Base-by-base conservation (phyloP, 495 filamentous ascomycete genomes). In the Neurospora hispaniola region DNA sequence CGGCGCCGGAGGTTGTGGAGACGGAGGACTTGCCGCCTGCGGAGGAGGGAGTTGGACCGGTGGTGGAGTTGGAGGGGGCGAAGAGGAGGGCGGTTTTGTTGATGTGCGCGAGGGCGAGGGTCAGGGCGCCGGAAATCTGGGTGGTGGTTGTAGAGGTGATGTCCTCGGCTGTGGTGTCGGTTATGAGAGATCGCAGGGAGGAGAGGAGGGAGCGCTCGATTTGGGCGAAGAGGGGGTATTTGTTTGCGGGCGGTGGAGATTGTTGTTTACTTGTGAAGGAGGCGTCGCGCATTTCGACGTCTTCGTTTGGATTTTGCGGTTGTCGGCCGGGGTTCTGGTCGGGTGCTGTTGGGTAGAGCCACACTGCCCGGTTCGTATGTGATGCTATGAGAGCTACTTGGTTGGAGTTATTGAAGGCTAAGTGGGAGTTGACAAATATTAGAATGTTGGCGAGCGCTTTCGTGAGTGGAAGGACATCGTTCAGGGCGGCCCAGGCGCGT, bases 401-500 rank as follows among this genome's bases (percentile, higher is more conserved):
- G 81, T 97, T 98, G 70, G 93, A 90, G 81, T 96, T 92, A 83
- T 93, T 94, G 82, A 92, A 93, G 74, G 96, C 92, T 7, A 99
- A 88, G 79, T 99, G 96, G 72, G 94, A 92, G 79, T 99, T 97
- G 80, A 98, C 90, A 84, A 98, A 98, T 85, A 98, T 90, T 78
- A 97, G 91, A 74, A 98, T 87, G 84, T 93, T 96, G 70, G 96
- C 90, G 72, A 99, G 85, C 71, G 92, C 93, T 76, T 91, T 91
- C 71, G 91, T 89, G 74, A 98, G 87, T 41, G 96, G 88, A n/a
- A 99, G 91, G 5, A 87, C 89, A 73, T 89, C 81, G 75, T 88
- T 81, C 72, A 98, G 88, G 69, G 92, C 85, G 5, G 92, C 89
- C 96, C 96, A 99, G 79, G 96, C 94, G 76, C 92, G 92, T 2